Evolutionary conservation across 2,329 filamentous ascomycete species (phyloP).

Genomic region (Fusarium sublunatum): DNA sequence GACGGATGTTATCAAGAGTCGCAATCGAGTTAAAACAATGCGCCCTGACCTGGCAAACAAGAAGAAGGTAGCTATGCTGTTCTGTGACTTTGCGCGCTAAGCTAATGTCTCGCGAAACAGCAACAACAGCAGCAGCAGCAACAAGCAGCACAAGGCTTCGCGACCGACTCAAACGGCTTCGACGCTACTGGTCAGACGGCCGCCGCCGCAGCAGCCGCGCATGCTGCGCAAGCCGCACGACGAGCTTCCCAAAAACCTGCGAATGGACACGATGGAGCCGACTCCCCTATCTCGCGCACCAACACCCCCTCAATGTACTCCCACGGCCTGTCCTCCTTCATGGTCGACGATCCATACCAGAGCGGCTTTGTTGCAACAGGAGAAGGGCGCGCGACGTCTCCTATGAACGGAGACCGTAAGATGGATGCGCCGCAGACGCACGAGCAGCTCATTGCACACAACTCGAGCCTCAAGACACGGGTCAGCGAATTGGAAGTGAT

Average conservation of each 20-base stretch:
- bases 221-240: constrained; percentile 62
- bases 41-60: constrained; percentile 81
- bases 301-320: constrained; percentile 81
- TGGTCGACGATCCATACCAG: constrained; percentile 78
- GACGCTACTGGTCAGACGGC: constrained; percentile 58
- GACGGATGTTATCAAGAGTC: constrained; percentile 99
- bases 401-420: constrained; percentile 69
- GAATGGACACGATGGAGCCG: constrained; percentile 79
- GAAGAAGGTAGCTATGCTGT: constrained; percentile 73
- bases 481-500: constrained; percentile 97
- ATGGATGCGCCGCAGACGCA: constrained; percentile 80
- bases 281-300: constrained; percentile 83
- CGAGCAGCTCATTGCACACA: constrained; percentile 82
- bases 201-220: constrained; percentile 65
- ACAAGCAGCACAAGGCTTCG: constrained; percentile 56
- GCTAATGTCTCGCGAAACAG: constrained; percentile 20
- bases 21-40: constrained; percentile 94
- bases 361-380: constrained; percentile 61
- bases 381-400: constrained; percentile 63
- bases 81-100: background rate
- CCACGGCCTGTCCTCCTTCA: constrained; percentile 82
- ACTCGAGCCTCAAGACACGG: constrained; percentile 90
- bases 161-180: constrained; percentile 68
- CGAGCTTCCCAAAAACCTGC: constrained; percentile 77
- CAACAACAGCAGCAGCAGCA: constrained; percentile 49